phyloP scores from a whole-genome alignment of 345 rosid species.

The Theobroma cacao region DNA sequence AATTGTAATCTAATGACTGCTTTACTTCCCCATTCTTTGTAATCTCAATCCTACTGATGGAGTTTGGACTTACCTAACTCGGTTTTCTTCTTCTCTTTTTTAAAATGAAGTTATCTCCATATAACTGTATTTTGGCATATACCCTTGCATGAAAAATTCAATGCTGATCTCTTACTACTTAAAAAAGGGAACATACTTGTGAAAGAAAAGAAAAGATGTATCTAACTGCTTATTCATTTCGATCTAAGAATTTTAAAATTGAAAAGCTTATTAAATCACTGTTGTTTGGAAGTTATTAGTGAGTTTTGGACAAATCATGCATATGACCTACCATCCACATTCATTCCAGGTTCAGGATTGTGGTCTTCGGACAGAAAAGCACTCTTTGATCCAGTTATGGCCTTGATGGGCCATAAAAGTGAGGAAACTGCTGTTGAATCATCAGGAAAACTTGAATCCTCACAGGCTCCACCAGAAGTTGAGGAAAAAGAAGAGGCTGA shows the following conservation, averaged over 20 bases:
- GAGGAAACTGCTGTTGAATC: conserved; percentile 47
- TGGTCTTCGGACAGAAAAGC: conserved; percentile 62
- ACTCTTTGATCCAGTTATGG: conserved; percentile 60
- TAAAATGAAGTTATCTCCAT: not conserved
- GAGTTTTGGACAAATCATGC: conserved; percentile 1
- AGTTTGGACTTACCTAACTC: not conserved
- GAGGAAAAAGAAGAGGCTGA: conserved; percentile 41
- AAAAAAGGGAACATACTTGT: no score
- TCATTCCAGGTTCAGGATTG: conserved; percentile 49
- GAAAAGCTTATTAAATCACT: not conserved
- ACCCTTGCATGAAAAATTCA: not conserved
- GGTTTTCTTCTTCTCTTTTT: not conserved
- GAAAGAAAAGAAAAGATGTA: not conserved
- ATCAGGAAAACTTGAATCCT: conserved; percentile 35
- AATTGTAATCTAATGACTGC: not conserved
- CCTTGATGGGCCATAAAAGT: conserved; percentile 70
- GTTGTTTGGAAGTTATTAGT: not conserved
- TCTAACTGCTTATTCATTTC: not conserved
- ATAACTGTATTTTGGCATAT: not conserved
- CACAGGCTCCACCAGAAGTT: conserved; percentile 25
- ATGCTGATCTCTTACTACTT: not conserved
- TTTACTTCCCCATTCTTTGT: not conserved
- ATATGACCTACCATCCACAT: not conserved
- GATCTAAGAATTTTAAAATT: not conserved
- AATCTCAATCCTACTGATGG: not conserved